Evolutionary conservation across 768 basidiomycete genomes (phyloP).

Genomic region (Nidularia sp.): DNA sequence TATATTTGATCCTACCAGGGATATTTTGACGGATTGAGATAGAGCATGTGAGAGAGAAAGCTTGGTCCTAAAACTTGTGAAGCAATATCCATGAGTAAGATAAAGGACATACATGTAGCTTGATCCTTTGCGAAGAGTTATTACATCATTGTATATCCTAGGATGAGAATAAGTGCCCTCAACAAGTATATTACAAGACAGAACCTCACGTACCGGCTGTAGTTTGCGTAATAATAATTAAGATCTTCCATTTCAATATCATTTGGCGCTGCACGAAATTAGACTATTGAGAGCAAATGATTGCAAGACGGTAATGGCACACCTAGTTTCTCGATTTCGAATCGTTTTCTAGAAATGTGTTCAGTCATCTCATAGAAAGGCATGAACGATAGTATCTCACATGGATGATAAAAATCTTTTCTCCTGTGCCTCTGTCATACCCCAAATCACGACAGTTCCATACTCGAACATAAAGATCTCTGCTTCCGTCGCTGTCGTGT

Average conservation of each 20-base stretch:
- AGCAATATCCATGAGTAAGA: not conserved
- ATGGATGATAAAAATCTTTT: constrained; percentile 85
- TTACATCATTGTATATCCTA: constrained; percentile 96
- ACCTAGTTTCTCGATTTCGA: constrained; percentile 88
- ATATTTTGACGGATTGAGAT: constrained; percentile 96
- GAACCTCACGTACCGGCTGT: constrained; percentile 66
- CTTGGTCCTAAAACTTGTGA: constrained; percentile 68
- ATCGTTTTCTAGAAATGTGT: constrained; percentile 67
- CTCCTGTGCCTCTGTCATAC: constrained; percentile 93
- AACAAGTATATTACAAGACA: constrained; percentile 2
- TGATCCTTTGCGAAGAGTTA: constrained; percentile 89
- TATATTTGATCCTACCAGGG: constrained; percentile 47
- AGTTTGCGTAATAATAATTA: constrained; percentile 96
- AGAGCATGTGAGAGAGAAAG: constrained; percentile 91
- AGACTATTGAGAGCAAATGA: too few species aligned
- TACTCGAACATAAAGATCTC: constrained; percentile 95
- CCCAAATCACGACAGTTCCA: constrained; percentile 96
- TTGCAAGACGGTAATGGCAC: constrained; percentile 9
- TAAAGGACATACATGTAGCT: constrained; percentile 77
- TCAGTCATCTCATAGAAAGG: constrained; percentile 5
- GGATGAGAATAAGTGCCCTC: constrained; percentile 3
- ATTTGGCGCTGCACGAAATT: constrained; percentile 55
- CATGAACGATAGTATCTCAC: constrained; percentile 41
- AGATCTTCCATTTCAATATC: constrained; percentile 95
- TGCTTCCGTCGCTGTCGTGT: constrained; percentile 62